phyloP scores from a whole-genome alignment of 1,139 yeast genomes.

The Taphrina betulina region DNA sequence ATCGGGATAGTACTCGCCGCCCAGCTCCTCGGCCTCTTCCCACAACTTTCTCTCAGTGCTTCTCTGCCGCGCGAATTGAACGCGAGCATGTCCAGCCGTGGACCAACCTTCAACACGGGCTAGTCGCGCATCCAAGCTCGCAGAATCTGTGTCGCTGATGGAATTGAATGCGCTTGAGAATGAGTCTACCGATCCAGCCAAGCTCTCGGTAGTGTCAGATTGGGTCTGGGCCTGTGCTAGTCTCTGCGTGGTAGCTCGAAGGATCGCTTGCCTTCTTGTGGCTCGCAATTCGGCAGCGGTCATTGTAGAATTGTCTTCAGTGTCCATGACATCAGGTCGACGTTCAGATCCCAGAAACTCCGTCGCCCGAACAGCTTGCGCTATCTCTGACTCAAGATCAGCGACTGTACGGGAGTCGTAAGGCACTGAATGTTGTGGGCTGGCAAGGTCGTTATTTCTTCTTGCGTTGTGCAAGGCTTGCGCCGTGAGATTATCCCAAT shows the following conservation, averaged over 20 bases:
- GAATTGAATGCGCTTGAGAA: too few species aligned
- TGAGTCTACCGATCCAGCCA: too few species aligned
- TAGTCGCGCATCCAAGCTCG: conserved; percentile 13
- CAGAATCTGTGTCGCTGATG: too few species aligned
- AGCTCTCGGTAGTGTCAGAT: neutral
- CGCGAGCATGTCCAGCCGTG: conserved; percentile 21
- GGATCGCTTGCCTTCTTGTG: conserved; percentile 6
- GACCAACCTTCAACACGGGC: conserved; percentile 5
- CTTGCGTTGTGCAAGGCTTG: conserved; percentile 1
- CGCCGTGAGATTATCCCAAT: conserved; percentile 11
- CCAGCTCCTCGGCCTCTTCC: conserved; percentile 33
- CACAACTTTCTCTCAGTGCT: conserved; percentile 21
- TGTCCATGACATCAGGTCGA: too few species aligned
- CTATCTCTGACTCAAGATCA: neutral
- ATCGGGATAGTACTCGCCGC: conserved; percentile 25
- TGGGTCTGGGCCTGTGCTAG: neutral
- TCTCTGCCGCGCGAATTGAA: conserved; percentile 21
- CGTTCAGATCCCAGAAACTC: too few species aligned
- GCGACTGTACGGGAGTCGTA: too few species aligned
- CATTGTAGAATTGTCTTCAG: neutral
- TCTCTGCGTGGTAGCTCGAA: conserved; percentile 9
- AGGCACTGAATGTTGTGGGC: neutral
- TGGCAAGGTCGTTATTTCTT: too few species aligned
- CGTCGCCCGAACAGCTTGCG: neutral
- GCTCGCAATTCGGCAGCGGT: conserved; percentile 25